phyloP scores from a whole-genome alignment of 805 yeast species.

The Lipomyces chichibuensis region DNA sequence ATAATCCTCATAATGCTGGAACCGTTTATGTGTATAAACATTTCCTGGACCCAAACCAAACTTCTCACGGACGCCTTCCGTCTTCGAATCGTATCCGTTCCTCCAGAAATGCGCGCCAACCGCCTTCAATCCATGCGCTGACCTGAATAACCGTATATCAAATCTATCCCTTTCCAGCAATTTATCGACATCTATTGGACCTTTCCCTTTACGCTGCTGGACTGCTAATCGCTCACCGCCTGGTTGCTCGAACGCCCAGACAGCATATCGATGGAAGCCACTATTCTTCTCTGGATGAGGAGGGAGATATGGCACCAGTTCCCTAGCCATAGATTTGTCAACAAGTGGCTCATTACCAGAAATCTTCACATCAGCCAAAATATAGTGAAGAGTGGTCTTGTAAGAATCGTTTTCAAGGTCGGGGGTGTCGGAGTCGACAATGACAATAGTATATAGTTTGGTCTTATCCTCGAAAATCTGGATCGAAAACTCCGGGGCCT shows the following conservation, averaged over 20 bases:
- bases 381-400: slow-evolving; percentile 60
- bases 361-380: slow-evolving; percentile 20
- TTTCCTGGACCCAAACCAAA: slow-evolving; percentile 77
- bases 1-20: slow-evolving; percentile 20
- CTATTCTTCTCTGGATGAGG: slow-evolving; percentile 89
- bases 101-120: slow-evolving; percentile 95
- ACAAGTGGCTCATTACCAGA: slow-evolving; percentile 44
- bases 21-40: slow-evolving; percentile 50
- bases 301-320: slow-evolving; percentile 67
- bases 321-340: slow-evolving; percentile 45
- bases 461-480: slow-evolving; percentile 66
- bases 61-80: slow-evolving; percentile 64
- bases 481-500: slow-evolving; percentile 76
- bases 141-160: slow-evolving; percentile 71
- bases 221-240: slow-evolving; percentile 35
- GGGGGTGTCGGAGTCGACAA: slow-evolving; percentile 93
- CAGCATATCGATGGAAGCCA: slow-evolving; percentile 76
- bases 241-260: slow-evolving; percentile 87
- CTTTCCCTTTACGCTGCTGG: slow-evolving; percentile 25
- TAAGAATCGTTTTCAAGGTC: slow-evolving; percentile 69
- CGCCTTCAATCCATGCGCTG: slow-evolving; percentile 60
- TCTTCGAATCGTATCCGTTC: slow-evolving; percentile 76
- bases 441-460: slow-evolving; percentile 70
- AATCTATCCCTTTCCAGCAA: slow-evolving; percentile 54
- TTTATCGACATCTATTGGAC: slow-evolving; percentile 18